Conservation (phyloP, 2,329 filamentous ascomycete genomes). For the Scedosporium boydii region DNA sequence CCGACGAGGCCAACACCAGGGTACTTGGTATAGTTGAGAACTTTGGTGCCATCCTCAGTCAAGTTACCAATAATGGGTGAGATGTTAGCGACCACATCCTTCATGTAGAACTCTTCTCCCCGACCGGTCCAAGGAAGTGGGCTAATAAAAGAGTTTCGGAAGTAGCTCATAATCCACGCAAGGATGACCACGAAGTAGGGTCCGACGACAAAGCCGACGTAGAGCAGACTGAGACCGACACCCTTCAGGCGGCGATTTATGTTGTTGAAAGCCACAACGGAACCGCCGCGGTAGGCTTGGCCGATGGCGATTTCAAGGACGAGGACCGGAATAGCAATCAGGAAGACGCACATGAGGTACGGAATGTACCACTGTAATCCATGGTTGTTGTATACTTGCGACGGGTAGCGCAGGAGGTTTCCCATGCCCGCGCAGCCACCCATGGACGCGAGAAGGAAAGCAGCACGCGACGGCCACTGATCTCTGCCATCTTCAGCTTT, state of each 20-base stretch:
- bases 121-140: constrained; percentile 43
- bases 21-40: constrained; percentile 36
- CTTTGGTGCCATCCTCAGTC: constrained; percentile 24
- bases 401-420: constrained; percentile 48
- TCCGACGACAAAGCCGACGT: constrained; percentile 44
- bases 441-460: constrained; percentile 49
- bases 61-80: constrained; percentile 29
- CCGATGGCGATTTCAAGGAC: constrained; percentile 60
- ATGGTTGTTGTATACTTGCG: constrained; percentile 49
- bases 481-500: constrained; percentile 33
- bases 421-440: constrained; percentile 49
- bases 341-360: constrained; percentile 43
- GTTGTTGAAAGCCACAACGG: constrained; percentile 44
- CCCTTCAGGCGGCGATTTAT: constrained; percentile 43
- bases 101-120: constrained; percentile 41
- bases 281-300: constrained; percentile 48
- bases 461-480: constrained; percentile 44
- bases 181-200: constrained; percentile 48
- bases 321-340: constrained; percentile 46
- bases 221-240: constrained; percentile 39
- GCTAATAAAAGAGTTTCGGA: constrained; percentile 43
- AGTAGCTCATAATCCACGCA: constrained; percentile 51
- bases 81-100: constrained; percentile 38
- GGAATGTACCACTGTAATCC: constrained; percentile 53
- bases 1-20: constrained; percentile 35